Percentiles rank a stretch among this genome's conserved stretches.
Evolutionary conservation across 495 filamentous ascomycete species (phyloP).

Genomic region (Pseudomonodictys pantanalensis): DNA sequence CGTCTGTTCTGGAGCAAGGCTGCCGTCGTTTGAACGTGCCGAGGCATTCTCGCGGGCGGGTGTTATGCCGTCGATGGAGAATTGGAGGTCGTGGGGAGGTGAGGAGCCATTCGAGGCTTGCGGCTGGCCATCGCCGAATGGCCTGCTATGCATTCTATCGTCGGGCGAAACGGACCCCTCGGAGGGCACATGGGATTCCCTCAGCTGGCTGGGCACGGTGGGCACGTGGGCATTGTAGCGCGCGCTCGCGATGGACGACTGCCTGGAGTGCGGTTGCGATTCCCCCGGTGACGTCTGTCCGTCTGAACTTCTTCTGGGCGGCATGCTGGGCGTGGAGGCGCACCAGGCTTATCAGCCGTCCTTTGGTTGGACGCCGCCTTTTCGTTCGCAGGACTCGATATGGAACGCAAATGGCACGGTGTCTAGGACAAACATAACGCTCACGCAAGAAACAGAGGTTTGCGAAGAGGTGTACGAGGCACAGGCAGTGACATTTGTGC

Average conservation of each 20-base stretch:
- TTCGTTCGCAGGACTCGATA: conserved; percentile 9
- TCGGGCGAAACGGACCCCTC: conserved; percentile 28
- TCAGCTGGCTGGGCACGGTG: conserved; percentile 30
- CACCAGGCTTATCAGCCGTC: conserved; percentile 4
- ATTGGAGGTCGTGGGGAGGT: conserved; percentile 15
- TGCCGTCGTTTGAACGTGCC: conserved; percentile 22
- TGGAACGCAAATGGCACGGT: neutral
- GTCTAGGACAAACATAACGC: neutral
- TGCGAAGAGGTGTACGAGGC: neutral
- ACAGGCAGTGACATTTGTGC: neutral
- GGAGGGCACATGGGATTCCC: conserved; percentile 32
- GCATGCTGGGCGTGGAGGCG: conserved; percentile 17
- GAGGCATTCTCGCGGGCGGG: conserved; percentile 18
- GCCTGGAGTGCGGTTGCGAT: conserved; percentile 4
- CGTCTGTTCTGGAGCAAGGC: neutral
- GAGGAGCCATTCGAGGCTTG: conserved; percentile 20
- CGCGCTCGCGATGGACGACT: conserved; percentile 14
- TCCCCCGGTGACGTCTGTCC: conserved; percentile 24
- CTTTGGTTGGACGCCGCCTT: conserved; percentile 17
- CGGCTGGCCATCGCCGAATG: conserved; percentile 4
- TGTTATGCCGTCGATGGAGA: conserved; percentile 34
- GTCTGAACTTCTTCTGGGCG: conserved; percentile 8
- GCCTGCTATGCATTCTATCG: conserved; percentile 12
- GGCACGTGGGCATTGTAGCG: conserved; percentile 27
- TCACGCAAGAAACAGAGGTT: neutral